Percentiles rank a stretch among this genome's conserved stretches.
Evolutionary conservation across 2,329 filamentous ascomycete genomes (phyloP).

Genomic region (Penicillium griseofulvum): DNA sequence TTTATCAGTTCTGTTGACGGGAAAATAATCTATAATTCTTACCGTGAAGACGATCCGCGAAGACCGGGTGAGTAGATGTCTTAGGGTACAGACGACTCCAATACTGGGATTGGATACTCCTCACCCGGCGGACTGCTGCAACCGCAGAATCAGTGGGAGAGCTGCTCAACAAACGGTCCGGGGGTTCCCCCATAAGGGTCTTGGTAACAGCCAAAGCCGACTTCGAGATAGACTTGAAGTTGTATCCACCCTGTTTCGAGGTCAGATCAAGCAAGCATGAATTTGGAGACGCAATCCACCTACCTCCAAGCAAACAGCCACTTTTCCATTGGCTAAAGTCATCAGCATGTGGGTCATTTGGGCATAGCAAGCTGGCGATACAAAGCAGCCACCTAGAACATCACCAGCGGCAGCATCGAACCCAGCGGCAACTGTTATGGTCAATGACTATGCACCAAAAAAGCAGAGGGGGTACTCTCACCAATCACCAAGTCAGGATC

Average conservation of each 20-base stretch:
- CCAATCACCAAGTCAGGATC: slow-evolving; percentile 86
- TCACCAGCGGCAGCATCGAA: slow-evolving; percentile 96
- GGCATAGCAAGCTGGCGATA: slow-evolving; percentile 85
- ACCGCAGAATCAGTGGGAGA: slow-evolving; percentile 53
- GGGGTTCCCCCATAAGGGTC: slow-evolving; percentile 93
- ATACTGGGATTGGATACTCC: slow-evolving; percentile 61
- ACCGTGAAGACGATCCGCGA: slow-evolving; percentile 62
- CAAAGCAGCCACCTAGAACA: slow-evolving; percentile 86
- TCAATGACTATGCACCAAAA: slow-evolving; percentile 10
- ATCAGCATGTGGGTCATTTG: slow-evolving; percentile 99
- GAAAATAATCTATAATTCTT: slow-evolving; percentile 14
- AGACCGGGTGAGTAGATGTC: slow-evolving; percentile 29
- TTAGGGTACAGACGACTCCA: slow-evolving; percentile 87
- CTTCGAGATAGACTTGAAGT: slow-evolving; percentile 84
- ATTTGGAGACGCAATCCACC: not conserved
- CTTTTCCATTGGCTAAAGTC: slow-evolving; percentile 83
- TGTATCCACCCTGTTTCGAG: slow-evolving; percentile 71
- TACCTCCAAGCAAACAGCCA: slow-evolving; percentile 84
- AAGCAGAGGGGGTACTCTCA: slow-evolving; percentile 30
- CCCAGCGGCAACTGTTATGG: slow-evolving; percentile 70
- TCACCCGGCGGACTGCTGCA: slow-evolving; percentile 57
- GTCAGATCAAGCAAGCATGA: not conserved
- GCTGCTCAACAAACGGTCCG: slow-evolving; percentile 56
- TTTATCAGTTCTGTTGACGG: slow-evolving; percentile 5
- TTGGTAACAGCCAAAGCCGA: slow-evolving; percentile 88